A percentile compares a stretch with the other conserved stretches of the same genome.
Conservation (phyloP, 2,329 filamentous ascomycete species). For the Penicillium sp. region DNA sequence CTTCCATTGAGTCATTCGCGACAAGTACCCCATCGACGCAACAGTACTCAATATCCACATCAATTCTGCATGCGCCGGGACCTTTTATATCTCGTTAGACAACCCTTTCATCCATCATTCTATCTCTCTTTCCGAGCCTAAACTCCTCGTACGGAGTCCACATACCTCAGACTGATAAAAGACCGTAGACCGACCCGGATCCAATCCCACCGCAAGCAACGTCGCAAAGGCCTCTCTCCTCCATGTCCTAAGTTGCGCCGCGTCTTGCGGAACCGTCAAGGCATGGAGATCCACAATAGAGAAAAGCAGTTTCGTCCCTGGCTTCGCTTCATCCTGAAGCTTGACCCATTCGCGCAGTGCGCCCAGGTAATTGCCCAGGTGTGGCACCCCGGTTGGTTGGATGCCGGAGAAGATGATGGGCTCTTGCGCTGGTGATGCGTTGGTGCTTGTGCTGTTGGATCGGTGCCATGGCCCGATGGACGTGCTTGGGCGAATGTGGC, state of each 20-base stretch:
- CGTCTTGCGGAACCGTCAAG: constrained; percentile 75
- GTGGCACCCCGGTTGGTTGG: constrained; percentile 91
- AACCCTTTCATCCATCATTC: background rate
- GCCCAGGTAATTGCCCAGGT: constrained; percentile 93
- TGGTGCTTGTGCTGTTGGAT: constrained; percentile 14
- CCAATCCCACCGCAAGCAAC: constrained; percentile 79
- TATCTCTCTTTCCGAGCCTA: background rate
- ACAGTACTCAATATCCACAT: constrained; percentile 97
- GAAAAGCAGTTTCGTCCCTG: constrained; percentile 69
- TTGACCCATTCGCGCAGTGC: constrained; percentile 84
- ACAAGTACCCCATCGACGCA: constrained; percentile 89
- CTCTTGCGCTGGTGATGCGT: constrained; percentile 10
- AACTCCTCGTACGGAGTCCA: background rate
- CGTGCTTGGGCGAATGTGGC: constrained; percentile 2
- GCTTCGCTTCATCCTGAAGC: constrained; percentile 66
- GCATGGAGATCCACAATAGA: constrained; percentile 94
- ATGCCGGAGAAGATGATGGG: constrained; percentile 88
- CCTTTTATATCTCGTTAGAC: constrained; percentile 46
- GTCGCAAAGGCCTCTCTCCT: constrained; percentile 76
- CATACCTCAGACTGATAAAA: constrained; percentile 80
- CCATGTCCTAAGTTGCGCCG: constrained; percentile 61
- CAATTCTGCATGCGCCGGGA: constrained; percentile 79
- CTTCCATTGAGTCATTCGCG: constrained; percentile 99
- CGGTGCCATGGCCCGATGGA: constrained; percentile 11
- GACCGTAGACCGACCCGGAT: constrained; percentile 72